These are phyloP conservation scores for Aspergillus hortae DNA, from an alignment of 2,329 filamentous ascomycete species.

Conservation along the genomic window DNA sequence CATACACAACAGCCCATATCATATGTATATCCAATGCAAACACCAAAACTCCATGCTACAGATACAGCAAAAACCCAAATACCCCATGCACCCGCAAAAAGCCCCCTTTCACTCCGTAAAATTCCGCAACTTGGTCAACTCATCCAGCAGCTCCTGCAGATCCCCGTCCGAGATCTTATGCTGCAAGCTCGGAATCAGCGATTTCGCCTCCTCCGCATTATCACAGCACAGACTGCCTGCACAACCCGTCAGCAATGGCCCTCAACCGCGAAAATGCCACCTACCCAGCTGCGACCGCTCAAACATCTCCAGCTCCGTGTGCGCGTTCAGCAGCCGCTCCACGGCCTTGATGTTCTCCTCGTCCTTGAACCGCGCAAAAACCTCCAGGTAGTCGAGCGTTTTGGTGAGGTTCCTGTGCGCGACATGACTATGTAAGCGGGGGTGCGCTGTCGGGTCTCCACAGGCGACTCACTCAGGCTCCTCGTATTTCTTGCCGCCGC, in stretches of 20 bases:
- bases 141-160: slow-evolving; percentile 80
- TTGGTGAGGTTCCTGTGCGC: slow-evolving; percentile 65
- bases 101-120: slow-evolving; percentile 36
- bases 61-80: not conserved
- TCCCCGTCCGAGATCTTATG: slow-evolving; percentile 91
- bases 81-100: not conserved
- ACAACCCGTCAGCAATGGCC: not conserved
- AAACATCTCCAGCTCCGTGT: slow-evolving; percentile 77
- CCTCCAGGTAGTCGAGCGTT: slow-evolving; percentile 87
- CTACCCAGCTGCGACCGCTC: slow-evolving; percentile 88
- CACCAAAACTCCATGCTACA: slow-evolving; percentile 28
- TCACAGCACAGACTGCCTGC: slow-evolving; percentile 88
- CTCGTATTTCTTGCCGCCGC: slow-evolving; percentile 76
- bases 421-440: not conserved
- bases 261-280: slow-evolving; percentile 20
- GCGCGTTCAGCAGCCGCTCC: slow-evolving; percentile 75
- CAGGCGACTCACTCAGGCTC: slow-evolving; percentile 69
- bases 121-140: slow-evolving; percentile 75
- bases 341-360: slow-evolving; percentile 95
- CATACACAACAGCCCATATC: too few species aligned
- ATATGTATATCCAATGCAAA: not conserved
- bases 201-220: slow-evolving; percentile 91
- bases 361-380: slow-evolving; percentile 93
- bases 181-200: slow-evolving; percentile 80
- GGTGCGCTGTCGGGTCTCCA: not conserved